Percentiles rank a stretch among this genome's conserved stretches.
Evolutionary conservation across 73 alveolate species (phyloP).

Genomic region (Effrenium voratum): DNA sequence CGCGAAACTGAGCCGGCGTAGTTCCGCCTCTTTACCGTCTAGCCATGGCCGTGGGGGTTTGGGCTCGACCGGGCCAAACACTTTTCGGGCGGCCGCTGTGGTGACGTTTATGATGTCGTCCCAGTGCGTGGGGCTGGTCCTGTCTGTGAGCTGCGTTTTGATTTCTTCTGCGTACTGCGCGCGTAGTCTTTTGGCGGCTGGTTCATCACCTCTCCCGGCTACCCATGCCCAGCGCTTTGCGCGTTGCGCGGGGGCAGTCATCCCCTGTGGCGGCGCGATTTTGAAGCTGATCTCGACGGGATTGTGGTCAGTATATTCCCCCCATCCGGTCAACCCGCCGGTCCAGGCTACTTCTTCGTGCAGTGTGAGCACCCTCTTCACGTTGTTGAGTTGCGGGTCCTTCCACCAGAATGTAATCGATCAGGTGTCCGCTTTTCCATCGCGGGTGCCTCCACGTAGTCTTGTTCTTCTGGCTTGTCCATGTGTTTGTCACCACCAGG

Average conservation of each 20-base stretch:
- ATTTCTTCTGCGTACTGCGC: neutral
- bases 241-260: neutral
- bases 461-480: neutral
- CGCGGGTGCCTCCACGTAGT: slow-evolving; percentile 51
- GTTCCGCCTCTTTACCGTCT: slow-evolving; percentile 21
- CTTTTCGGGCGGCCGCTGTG: neutral
- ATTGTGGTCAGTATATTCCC: slow-evolving; percentile 10
- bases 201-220: neutral
- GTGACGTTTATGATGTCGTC: neutral
- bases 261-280: neutral
- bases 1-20: neutral
- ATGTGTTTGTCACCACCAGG: neutral
- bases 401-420: neutral
- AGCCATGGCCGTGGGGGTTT: neutral
- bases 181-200: neutral
- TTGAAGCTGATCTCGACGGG: slow-evolving; percentile 12
- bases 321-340: neutral
- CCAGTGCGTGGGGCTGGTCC: neutral
- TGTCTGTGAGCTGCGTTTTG: neutral
- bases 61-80: neutral
- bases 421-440: neutral
- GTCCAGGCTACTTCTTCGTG: neutral
- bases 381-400: too few species aligned
- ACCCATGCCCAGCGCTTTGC: neutral
- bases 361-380: neutral